Conservation (phyloP, 2,329 filamentous ascomycete species). For the Calonectria multiphialidica region DNA sequence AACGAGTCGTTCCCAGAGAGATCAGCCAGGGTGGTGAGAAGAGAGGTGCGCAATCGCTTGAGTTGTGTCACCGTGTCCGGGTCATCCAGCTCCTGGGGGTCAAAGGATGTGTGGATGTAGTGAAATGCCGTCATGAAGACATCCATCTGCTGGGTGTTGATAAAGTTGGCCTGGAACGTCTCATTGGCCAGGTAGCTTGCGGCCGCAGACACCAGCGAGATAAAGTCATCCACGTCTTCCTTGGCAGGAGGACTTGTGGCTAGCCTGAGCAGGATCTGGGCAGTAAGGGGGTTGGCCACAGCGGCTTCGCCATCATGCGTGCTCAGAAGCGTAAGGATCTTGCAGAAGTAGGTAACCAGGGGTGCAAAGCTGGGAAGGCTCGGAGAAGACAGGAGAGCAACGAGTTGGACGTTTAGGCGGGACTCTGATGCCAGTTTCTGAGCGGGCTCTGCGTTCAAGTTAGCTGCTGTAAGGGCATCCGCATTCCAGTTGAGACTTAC, state of each 20-base stretch:
- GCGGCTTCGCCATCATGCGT: conserved; percentile 63
- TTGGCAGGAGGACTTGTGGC: conserved; percentile 55
- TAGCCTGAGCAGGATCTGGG: conserved; percentile 62
- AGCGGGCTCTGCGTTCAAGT: conserved; percentile 61
- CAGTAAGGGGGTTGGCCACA: conserved; percentile 59
- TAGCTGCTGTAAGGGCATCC: neutral
- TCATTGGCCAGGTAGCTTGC: conserved; percentile 68
- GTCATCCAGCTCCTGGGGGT: conserved; percentile 54
- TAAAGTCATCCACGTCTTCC: conserved; percentile 67
- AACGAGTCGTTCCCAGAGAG: conserved; percentile 65
- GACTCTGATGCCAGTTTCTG: conserved; percentile 67
- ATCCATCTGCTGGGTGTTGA: conserved; percentile 53
- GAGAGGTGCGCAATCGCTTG: conserved; percentile 60
- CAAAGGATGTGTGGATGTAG: conserved; percentile 59
- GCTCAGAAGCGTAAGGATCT: conserved; percentile 66
- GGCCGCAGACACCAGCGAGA: conserved; percentile 63
- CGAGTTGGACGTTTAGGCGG: conserved; percentile 61
- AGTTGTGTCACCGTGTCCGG: conserved; percentile 59
- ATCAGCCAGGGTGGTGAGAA: conserved; percentile 65
- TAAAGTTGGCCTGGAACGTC: conserved; percentile 61
- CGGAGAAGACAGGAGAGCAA: conserved; percentile 62
- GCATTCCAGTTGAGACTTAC: conserved; percentile 49
- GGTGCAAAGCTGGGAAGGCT: conserved; percentile 54
- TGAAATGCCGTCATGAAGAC: conserved; percentile 63
- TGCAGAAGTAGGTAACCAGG: conserved; percentile 66